Base-by-base conservation (phyloP, 768 basidiomycete genomes). In the Lentinula sp. region DNA sequence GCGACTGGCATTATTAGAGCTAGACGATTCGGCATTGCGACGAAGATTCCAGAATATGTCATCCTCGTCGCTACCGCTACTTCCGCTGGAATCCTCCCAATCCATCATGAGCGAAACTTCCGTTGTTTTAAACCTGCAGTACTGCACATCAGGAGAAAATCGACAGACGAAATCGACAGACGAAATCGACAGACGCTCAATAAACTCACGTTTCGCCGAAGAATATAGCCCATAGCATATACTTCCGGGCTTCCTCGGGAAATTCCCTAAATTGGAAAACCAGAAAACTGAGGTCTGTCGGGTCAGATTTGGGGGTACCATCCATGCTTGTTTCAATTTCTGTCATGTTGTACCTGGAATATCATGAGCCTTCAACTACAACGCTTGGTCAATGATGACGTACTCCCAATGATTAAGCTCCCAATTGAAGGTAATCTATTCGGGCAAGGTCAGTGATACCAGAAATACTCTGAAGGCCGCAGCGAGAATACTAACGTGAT, bases 81-180 rank as follows among this genome's bases (percentile, higher is more conserved):
- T 81, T 2, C 75, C 78, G 61, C 75, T 82, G 6, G 81, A 80
- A 62, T 85, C 83, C 70, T 89, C 87, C 79, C 84, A 85, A 66
- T 91, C 87, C 78, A 90, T 84, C 77, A 90, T 84, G 43, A 84
- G 72, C 4, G 85, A 83, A 36, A 90, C 84, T 67, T 91, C 89
- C 0, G 85, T 86, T 3, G 87, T 82, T 71, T 86, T 88, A 73
- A 89, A 90, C 1, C 87, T 89, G 55, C 9, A 60, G 20, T 39
- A 57, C 9, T 8, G 15, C 57, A 18, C 16, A 57, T 32, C 20
- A 35, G 16, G 5, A 7, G 43, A 7, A n/a, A 2, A 6, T 45
- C n/a, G 57, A n/a, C 13, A 33, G n/a, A 35, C 35, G 6, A n/a
- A n/a, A n/a, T n/a, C n/a, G n/a, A n/a, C n/a, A n/a, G n/a, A n/a